Evolutionary conservation across 2,329 filamentous ascomycete species (phyloP).

Genomic region (Aspergillus arachidicola): DNA sequence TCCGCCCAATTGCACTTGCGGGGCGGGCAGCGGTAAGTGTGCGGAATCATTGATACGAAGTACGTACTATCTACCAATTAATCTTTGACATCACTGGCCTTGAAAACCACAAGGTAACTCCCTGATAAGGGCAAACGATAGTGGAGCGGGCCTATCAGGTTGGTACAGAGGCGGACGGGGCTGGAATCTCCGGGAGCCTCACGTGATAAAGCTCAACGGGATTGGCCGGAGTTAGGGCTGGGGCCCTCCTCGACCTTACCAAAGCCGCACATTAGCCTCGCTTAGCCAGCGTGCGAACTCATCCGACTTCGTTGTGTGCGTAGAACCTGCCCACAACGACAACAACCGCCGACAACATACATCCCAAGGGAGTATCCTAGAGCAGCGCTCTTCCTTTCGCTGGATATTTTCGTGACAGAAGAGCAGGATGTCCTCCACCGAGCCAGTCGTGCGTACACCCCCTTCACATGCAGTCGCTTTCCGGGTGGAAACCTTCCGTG

Average conservation of each 20-base stretch:
- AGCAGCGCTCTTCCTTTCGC: constrained; percentile 44
- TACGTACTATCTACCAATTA: neutral
- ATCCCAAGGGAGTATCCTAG: constrained; percentile 45
- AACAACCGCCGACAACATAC: constrained; percentile 51
- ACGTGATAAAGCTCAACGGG: constrained; percentile 28
- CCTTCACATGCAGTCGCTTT: constrained; percentile 16
- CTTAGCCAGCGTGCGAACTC: constrained; percentile 43
- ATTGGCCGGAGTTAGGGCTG: constrained; percentile 44
- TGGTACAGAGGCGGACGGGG: neutral
- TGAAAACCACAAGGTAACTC: neutral
- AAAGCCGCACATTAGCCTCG: constrained; percentile 42
- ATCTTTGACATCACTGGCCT: constrained; percentile 3
- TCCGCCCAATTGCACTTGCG: neutral
- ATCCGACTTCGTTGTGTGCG: constrained; percentile 47
- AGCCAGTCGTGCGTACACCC: constrained; percentile 62
- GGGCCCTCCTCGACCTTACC: constrained; percentile 33
- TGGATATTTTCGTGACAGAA: constrained; percentile 45
- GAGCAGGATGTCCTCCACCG: constrained; percentile 67
- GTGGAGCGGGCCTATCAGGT: constrained; percentile 3
- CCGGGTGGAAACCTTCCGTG: constrained; percentile 12
- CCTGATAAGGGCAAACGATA: constrained; percentile 3
- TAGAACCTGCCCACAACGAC: constrained; percentile 48
- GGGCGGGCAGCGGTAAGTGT: constrained; percentile 1
- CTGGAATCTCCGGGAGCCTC: constrained; percentile 10
- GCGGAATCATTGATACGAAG: constrained; percentile 4